phyloP scores from a whole-genome alignment of 768 basidiomycete species.

The Exsudoporus frostii region DNA sequence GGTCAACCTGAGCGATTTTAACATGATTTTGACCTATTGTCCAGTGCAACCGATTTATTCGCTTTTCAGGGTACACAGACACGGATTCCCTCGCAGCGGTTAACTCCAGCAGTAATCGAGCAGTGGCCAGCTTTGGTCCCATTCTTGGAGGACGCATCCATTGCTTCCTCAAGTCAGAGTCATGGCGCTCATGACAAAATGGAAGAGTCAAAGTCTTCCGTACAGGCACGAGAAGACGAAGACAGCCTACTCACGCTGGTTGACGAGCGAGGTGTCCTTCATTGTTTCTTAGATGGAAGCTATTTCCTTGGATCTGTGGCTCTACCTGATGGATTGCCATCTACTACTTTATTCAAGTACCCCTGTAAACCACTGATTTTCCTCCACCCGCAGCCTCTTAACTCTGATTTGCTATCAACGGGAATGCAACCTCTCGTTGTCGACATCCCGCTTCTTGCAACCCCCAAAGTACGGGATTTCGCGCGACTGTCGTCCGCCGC shows the following conservation, averaged over 20 bases:
- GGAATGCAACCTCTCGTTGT: constrained; percentile 43
- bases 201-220: constrained; percentile 27
- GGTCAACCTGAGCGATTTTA: constrained; percentile 23
- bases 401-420: constrained; percentile 26
- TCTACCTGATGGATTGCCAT: constrained; percentile 33
- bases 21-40: constrained; percentile 15
- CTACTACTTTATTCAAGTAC: constrained; percentile 39
- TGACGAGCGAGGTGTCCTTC: constrained; percentile 55
- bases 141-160: constrained; percentile 57
- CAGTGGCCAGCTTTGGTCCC: constrained; percentile 66
- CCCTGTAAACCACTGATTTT: constrained; percentile 45
- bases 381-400: constrained; percentile 39
- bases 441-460: constrained; percentile 54
- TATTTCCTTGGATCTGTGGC: constrained; percentile 62
- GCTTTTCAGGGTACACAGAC: constrained; percentile 73
- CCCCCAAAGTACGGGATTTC: constrained; percentile 59
- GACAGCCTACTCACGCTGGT: constrained; percentile 64
- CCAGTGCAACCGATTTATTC: constrained; percentile 75
- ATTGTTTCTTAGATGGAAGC: constrained; percentile 72
- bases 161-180: constrained; percentile 42
- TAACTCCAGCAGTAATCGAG: constrained; percentile 57
- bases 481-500: constrained; percentile 67
- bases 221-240: constrained; percentile 43
- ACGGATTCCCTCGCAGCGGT: constrained; percentile 40
- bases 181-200: constrained; percentile 28